phyloP scores from a whole-genome alignment of 306 rosid genomes.

The Quercus rubra region DNA sequence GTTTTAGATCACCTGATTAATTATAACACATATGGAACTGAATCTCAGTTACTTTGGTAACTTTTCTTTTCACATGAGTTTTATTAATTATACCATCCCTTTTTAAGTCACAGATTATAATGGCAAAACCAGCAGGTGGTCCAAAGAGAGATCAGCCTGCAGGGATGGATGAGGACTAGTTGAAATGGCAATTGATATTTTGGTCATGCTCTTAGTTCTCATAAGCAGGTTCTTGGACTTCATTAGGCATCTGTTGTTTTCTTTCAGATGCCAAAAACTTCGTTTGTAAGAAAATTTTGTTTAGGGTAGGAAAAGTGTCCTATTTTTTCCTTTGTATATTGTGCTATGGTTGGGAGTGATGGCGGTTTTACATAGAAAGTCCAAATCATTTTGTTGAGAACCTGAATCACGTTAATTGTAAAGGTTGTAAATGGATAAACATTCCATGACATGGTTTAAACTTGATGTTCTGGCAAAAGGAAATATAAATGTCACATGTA shows the following conservation, averaged over 20 bases:
- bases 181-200: neutral
- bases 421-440: neutral
- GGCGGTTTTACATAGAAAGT: constrained; percentile 1
- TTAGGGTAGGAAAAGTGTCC: constrained; percentile 8
- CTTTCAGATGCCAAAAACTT: constrained; percentile 1
- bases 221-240: constrained; percentile 10
- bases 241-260: constrained; percentile 28
- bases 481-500: neutral
- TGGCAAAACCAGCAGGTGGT: constrained; percentile 95
- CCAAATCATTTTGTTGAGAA: constrained; percentile 31
- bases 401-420: constrained; percentile 5
- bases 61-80: neutral
- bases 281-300: constrained; percentile 26
- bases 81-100: neutral
- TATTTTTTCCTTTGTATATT: constrained; percentile 21
- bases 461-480: neutral
- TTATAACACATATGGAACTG: neutral
- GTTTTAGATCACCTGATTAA: neutral
- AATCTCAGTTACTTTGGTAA: neutral
- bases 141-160: constrained; percentile 81
- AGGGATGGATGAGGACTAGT: constrained; percentile 80
- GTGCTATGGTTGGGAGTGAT: neutral
- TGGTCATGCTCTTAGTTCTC: constrained; percentile 16
- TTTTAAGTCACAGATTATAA: constrained; percentile 64
- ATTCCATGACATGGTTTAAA: neutral